These are phyloP conservation scores for Nicotiana noctiflora DNA, from an alignment of 257 asterid species.

Conservation along the genomic window DNA sequence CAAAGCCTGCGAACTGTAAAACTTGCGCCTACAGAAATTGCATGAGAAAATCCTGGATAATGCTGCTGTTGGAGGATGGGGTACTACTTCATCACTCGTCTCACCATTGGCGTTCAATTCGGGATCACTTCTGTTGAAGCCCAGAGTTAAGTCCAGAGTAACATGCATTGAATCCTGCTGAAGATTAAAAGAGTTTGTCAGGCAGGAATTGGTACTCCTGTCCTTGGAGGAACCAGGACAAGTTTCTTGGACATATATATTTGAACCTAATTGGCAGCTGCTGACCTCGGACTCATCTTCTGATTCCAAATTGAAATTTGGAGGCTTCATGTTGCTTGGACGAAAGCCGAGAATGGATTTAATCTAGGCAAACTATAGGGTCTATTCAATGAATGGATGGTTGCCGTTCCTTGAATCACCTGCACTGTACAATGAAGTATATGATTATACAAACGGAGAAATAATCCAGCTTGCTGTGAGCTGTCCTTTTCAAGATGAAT, in stretches of 20 bases:
- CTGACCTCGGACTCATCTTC: constrained; percentile 75
- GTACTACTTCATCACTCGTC: constrained; percentile 11
- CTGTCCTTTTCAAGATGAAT: neutral
- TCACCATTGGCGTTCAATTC: constrained; percentile 21
- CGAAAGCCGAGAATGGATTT: neutral
- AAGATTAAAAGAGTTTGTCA: constrained; percentile 18
- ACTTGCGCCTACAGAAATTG: constrained; percentile 85
- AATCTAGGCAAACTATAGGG: neutral
- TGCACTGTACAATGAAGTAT: neutral
- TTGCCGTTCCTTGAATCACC: neutral
- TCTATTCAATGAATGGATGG: neutral
- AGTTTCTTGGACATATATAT: constrained; percentile 38
- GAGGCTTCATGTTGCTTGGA: constrained; percentile 38
- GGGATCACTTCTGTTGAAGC: constrained; percentile 27
- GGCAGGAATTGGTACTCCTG: constrained; percentile 27
- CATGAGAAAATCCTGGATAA: constrained; percentile 67
- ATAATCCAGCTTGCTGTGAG: neutral
- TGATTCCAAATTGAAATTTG: constrained; percentile 45
- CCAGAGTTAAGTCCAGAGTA: constrained; percentile 72
- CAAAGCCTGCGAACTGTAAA: constrained; percentile 90
- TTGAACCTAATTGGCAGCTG: constrained; percentile 67
- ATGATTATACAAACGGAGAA: neutral
- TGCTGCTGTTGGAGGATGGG: constrained; percentile 31
- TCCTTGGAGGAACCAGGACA: constrained; percentile 38
- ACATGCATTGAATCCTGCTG: constrained; percentile 22